These are phyloP conservation scores for Guadua angustifolia DNA, from an alignment of 176 grass and related monocot species.

Conservation along the genomic window DNA sequence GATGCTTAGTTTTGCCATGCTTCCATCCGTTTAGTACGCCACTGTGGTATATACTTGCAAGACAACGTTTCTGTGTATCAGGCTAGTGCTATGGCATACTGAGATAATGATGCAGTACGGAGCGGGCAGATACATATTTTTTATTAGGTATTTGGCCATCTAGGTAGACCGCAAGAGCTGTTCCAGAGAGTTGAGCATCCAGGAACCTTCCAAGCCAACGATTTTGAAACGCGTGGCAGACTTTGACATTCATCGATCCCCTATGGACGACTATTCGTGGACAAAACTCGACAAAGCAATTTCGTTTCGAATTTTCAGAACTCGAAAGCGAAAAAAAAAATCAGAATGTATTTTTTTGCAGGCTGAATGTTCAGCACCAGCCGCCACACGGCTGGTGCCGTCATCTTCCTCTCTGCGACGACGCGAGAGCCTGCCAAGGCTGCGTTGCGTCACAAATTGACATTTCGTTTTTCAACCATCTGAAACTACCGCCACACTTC, in stretches of 20 bases:
- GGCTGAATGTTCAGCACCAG: too few species aligned
- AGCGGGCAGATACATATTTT: neutral
- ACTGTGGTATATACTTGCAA: too few species aligned
- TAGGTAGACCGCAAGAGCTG: too few species aligned
- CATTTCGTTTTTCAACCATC: neutral
- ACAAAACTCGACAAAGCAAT: neutral
- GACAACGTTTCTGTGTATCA: constrained; percentile 3
- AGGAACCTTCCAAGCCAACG: constrained; percentile 43
- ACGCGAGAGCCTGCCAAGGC: neutral
- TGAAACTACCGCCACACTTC: neutral
- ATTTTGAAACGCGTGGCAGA: constrained; percentile 13
- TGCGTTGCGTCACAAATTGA: neutral
- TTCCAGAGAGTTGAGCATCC: neutral
- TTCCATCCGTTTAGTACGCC: too few species aligned
- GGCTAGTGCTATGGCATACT: neutral
- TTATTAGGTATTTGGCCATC: neutral
- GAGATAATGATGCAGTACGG: constrained; percentile 17
- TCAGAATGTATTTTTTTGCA: neutral
- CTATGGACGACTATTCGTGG: neutral
- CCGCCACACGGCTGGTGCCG: too few species aligned
- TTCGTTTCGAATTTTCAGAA: neutral
- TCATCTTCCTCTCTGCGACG: neutral
- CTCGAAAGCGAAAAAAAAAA: neutral
- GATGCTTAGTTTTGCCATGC: too few species aligned
- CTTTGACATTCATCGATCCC: constrained; percentile 29